Conservation (phyloP, 768 basidiomycete species). For the Tephrocybe sp. region DNA sequence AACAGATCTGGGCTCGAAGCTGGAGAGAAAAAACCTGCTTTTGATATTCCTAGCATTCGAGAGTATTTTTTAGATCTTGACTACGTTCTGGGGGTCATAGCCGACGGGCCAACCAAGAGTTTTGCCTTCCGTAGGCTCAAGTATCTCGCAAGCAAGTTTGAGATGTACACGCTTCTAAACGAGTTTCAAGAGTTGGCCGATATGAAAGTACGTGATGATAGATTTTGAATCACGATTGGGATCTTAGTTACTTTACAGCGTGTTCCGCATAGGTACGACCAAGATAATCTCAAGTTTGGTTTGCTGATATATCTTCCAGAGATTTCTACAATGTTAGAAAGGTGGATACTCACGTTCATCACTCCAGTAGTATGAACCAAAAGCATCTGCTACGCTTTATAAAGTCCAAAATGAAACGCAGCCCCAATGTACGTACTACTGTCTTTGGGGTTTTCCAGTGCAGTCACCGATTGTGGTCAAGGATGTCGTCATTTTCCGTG, state of each 20-base stretch:
- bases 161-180: slow-evolving; percentile 87
- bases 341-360: slow-evolving; percentile 98
- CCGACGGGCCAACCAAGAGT: slow-evolving; percentile 94
- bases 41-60: slow-evolving; percentile 77
- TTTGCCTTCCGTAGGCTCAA: slow-evolving; percentile 91
- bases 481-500: slow-evolving; percentile 96
- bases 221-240: no score
- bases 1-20: slow-evolving; percentile 20
- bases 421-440: slow-evolving; percentile 55
- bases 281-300: background rate
- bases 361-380: slow-evolving; percentile 99
- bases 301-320: slow-evolving; percentile 48
- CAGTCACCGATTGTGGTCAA: no score
- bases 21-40: slow-evolving; percentile 54
- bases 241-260: slow-evolving; percentile 51
- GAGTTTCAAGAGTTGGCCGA: slow-evolving; percentile 92
- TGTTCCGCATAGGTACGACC: slow-evolving; percentile 76
- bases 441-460: no score
- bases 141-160: slow-evolving; percentile 91
- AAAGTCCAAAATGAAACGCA: slow-evolving; percentile 96
- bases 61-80: slow-evolving; percentile 98
- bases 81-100: slow-evolving; percentile 83
- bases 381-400: slow-evolving; percentile 98
- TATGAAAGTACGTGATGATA: slow-evolving; percentile 81
- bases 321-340: slow-evolving; percentile 99